Conservation (phyloP, 768 basidiomycete genomes). For the Ephemerocybe angulata region DNA sequence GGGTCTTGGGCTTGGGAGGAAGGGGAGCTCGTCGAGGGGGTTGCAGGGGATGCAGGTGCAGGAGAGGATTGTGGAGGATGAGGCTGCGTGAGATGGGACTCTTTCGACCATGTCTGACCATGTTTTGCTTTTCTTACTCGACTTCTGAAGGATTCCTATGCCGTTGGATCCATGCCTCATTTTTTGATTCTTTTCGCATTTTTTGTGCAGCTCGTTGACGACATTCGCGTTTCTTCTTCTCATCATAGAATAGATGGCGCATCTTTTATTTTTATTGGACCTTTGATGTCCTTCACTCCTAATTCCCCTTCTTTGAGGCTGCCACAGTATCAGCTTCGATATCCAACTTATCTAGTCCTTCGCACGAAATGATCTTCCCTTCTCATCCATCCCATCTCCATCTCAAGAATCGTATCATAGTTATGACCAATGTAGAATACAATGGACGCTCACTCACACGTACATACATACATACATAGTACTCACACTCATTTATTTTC, state of each 20-base stretch:
- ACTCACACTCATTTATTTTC: background rate
- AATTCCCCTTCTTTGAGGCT: too few relatives aligned
- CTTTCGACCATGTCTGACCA: background rate
- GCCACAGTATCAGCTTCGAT: too few relatives aligned
- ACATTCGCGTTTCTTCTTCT: conserved; percentile 5
- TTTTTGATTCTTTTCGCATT: background rate
- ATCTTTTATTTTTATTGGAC: background rate
- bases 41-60: conserved; percentile 5
- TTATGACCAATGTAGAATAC: too few relatives aligned
- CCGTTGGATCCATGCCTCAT: too few relatives aligned
- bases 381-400: background rate
- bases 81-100: conserved; percentile 7
- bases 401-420: too few relatives aligned
- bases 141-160: too few relatives aligned
- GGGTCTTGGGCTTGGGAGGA: conserved; percentile 5
- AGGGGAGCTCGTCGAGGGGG: conserved; percentile 6
- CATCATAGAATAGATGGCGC: background rate
- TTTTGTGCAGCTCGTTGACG: too few relatives aligned
- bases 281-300: background rate
- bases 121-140: conserved; percentile 4
- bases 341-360: too few relatives aligned
- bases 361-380: too few relatives aligned
- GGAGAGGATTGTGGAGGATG: conserved; percentile 1
- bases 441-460: background rate
- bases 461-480: background rate